Evolutionary conservation across 2,329 filamentous ascomycete genomes (phyloP), one percentile per base, ranked within the genome.

Genomic region (Hypocrella siamensis): DNA sequence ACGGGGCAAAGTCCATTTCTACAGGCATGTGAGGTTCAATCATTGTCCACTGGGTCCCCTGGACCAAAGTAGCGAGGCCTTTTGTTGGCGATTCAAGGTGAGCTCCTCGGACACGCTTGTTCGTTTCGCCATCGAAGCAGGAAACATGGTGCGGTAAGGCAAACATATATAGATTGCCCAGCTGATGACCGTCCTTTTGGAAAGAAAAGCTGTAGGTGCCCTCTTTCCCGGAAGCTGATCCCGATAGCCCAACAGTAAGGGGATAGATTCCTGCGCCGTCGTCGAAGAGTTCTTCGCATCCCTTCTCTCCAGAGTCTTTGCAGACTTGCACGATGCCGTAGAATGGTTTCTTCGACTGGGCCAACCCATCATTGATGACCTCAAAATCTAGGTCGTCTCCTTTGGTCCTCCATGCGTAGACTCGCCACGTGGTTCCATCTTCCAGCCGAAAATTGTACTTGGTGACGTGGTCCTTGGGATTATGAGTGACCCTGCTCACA

Each of bases 141-240:
- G 73, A 60, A 3, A 83, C 50, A 42, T 96, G 90, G 51, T 96
- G 90, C 16, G 86, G 84, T 30, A 98, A 59, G 12, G 81, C 82
- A 50, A 80, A 94, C 76, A 93, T 90, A 40, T 90, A 62, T 16
- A 93, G 60, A 37, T 61, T 67, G 12, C 69, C 60, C 6, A 57
- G 52, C 12, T 62, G 48, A 22, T 73, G 61, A 5, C 86, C 88
- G 1, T 61, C 66, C 46, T 82, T 88, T n/a, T 60, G 56, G 58
- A 81, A 96, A 0, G 58, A 56, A 35, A 96, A 70, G 0, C 58
- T 71, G 50, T 96, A 98, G 2, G 63, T 71, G 9, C 83, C 88
- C 9, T 57, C 58, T 1, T 58, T 57, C 2, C 69, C 73, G 27
- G 57, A 54, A 1, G 67, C 67, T 4, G 65, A 65, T 1, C 81